Conservation (phyloP, 495 filamentous ascomycete genomes). For the Penicillium waksmanii region DNA sequence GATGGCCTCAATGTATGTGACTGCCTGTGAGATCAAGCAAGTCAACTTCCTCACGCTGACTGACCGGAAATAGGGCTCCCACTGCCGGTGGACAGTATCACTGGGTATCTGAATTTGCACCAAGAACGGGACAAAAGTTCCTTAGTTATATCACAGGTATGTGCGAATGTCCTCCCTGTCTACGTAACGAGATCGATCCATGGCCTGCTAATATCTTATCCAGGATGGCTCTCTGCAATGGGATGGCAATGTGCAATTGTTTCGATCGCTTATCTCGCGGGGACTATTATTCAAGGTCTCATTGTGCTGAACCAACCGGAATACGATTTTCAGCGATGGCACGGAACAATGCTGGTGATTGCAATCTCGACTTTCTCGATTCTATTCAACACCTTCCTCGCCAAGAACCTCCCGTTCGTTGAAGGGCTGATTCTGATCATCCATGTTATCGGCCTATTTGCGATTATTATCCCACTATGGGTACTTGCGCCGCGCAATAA, state of each 20-base stretch:
- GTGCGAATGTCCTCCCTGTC: not conserved
- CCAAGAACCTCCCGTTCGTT: constrained; percentile 56
- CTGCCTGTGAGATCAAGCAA: not conserved
- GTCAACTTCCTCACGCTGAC: not conserved
- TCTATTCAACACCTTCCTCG: constrained; percentile 59
- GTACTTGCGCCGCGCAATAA: constrained; percentile 52
- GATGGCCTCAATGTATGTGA: constrained; percentile 59
- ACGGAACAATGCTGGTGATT: constrained; percentile 62
- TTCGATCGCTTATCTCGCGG: constrained; percentile 56
- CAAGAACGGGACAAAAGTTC: constrained; percentile 55
- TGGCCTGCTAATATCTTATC: constrained; percentile 4
- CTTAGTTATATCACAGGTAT: constrained; percentile 62
- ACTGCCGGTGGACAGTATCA: constrained; percentile 58
- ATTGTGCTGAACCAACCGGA: constrained; percentile 54
- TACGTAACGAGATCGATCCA: not conserved
- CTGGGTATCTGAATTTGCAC: constrained; percentile 65
- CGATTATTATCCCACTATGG: constrained; percentile 61
- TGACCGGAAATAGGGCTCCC: constrained; percentile 38
- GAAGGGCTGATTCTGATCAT: constrained; percentile 62
- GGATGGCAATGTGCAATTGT: constrained; percentile 64
- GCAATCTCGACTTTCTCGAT: constrained; percentile 53
- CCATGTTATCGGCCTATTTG: constrained; percentile 65
- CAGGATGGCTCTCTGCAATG: constrained; percentile 62
- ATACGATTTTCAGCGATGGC: constrained; percentile 56
- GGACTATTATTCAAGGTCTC: constrained; percentile 62